These are phyloP conservation scores for Lactarius pseudohatsudake DNA, from an alignment of 768 basidiomycete genomes.

Conservation along the genomic window DNA sequence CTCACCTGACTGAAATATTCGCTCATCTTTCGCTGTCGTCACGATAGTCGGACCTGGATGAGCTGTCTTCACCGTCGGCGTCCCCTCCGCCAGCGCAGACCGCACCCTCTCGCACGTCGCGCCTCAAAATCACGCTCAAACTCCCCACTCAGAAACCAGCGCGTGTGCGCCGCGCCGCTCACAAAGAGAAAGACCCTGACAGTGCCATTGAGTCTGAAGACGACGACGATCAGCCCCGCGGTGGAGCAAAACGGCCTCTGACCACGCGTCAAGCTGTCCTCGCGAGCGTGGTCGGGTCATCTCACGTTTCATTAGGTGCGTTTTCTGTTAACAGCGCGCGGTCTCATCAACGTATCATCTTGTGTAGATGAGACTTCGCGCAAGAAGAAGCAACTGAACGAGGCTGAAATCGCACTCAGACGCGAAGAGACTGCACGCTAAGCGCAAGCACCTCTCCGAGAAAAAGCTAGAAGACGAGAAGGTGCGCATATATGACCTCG, in stretches of 20 bases:
- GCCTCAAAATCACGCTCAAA: conserved; percentile 64
- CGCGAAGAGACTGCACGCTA: conserved; percentile 81
- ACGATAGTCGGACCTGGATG: conserved; percentile 26
- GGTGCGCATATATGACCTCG: conserved; percentile 40
- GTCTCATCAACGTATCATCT: neutral
- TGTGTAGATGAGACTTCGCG: conserved; percentile 38
- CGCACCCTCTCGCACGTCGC: conserved; percentile 37
- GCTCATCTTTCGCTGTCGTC: conserved; percentile 1
- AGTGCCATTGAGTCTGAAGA: conserved; percentile 46
- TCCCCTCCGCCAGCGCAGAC: conserved; percentile 29
- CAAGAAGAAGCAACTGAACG: conserved; percentile 69
- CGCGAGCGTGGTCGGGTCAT: conserved; percentile 64
- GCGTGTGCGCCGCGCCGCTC: conserved; percentile 29
- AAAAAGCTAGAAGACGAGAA: conserved; percentile 87
- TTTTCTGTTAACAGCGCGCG: neutral
- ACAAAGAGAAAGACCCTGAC: conserved; percentile 32
- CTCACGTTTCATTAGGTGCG: conserved; percentile 65
- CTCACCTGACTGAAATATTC: neutral
- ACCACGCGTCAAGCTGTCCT: conserved; percentile 66
- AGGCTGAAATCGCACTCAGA: conserved; percentile 68
- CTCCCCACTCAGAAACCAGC: conserved; percentile 40
- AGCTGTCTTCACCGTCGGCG: conserved; percentile 28
- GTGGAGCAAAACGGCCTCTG: conserved; percentile 34
- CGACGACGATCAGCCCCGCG: conserved; percentile 35
- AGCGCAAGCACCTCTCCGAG: conserved; percentile 76